Conservation (phyloP, 306 rosid species). For the Datisca glomerata region DNA sequence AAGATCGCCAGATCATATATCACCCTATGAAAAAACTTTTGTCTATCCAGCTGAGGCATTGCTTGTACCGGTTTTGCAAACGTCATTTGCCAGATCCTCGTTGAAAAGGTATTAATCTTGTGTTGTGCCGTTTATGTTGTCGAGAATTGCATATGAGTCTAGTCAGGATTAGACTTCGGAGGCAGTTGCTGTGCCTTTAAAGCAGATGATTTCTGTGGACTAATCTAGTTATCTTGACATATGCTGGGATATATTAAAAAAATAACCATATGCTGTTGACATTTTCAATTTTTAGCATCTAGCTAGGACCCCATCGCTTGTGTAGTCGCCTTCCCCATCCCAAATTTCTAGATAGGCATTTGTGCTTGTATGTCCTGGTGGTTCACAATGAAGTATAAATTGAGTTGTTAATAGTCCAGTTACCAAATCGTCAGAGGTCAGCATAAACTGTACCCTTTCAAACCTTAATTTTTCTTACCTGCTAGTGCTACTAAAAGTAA, state of each 20-base stretch:
- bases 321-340: too few species aligned
- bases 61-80: constrained; percentile 70
- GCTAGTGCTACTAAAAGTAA: constrained; percentile 12
- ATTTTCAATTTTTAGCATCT: too few species aligned
- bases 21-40: constrained; percentile 56
- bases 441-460: too few species aligned
- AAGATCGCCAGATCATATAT: constrained; percentile 41
- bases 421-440: too few species aligned
- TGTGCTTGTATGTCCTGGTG: too few species aligned
- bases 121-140: neutral
- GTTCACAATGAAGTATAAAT: too few species aligned
- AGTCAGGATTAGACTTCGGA: neutral
- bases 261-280: neutral
- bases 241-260: neutral
- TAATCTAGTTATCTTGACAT: constrained; percentile 7
- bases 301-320: too few species aligned
- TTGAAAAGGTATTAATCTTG: constrained; percentile 49
- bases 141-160: neutral
- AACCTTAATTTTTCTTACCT: too few species aligned
- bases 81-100: constrained; percentile 72
- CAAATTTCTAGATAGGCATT: too few species aligned
- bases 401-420: too few species aligned
- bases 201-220: constrained; percentile 6
- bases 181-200: neutral
- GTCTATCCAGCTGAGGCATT: constrained; percentile 89